Base-by-base conservation (phyloP, 148 eudicot genomes). In the Vaccinium myrtillus region DNA sequence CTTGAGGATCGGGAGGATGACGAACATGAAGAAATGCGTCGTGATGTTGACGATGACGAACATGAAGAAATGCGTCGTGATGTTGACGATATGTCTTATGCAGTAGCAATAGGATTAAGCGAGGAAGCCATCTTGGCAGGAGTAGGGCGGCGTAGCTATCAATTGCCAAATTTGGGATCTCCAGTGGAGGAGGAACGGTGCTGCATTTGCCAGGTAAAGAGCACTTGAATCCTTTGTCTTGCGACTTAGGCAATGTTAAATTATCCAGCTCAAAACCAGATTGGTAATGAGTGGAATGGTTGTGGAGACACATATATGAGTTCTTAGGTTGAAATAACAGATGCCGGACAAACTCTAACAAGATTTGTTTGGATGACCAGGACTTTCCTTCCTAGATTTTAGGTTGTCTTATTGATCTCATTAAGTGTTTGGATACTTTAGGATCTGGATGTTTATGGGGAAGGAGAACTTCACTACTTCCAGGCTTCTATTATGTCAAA, bases 61-160 rank as follows among this genome's bases (percentile, higher is more conserved):
- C 49, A 15, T 79, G 67, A 54, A 15, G 6, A 79, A 30, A 55
- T 79, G 67, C 81, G 49, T 36, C 39, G 2, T 36, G 39, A 36
- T 36, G 39, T 36, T 36, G 39, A 36, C 3, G 39, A 36, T 54
- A 79, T 79, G 81, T 79, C 67, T 15, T 56, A 79, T 30, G 81
- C 55, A 67, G 81, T 79, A 55, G 15, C 59, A 4, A 9, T 79
- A 32, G 95, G 95, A 67, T 61, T 90, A 74, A 87, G 75, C 14
- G 91, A 89, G 77, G 93, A 89, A 71, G 85, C 39, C 25, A 85
- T 92, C 39, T 51, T 82, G 80, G 77, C 55, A 1, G 78, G 77
- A 73, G 23, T 91, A 89, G 90, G 87, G 79, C 87, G 83, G 75
- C 73, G 50, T 48, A 86, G 59, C 55, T 90, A 89, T 82, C 39